Conservation (phyloP, 768 basidiomycete genomes). For the Mycena pura region DNA sequence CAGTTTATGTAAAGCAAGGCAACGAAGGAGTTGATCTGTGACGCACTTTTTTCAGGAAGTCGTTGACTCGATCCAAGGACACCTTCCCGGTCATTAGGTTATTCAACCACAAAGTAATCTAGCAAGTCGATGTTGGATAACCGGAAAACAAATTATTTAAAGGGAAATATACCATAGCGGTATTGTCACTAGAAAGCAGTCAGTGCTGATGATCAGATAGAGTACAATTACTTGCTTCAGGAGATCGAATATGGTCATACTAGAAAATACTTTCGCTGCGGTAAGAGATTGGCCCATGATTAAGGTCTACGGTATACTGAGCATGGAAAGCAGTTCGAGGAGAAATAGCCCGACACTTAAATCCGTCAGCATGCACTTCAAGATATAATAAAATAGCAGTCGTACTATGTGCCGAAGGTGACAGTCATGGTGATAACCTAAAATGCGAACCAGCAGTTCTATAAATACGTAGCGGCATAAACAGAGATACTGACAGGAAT, state of each 20-base stretch:
- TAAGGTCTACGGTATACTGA: conserved; percentile 5
- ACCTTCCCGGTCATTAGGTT: conserved; percentile 55
- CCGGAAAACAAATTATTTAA: not conserved
- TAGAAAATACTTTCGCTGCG: conserved; percentile 36
- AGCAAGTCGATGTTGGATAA: not conserved
- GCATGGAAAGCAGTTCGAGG: not conserved
- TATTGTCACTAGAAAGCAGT: not conserved
- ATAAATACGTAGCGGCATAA: not conserved
- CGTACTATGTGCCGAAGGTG: conserved; percentile 49
- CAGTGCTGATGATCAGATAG: not conserved
- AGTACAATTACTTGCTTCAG: conserved; percentile 39
- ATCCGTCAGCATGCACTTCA: conserved; percentile 35
- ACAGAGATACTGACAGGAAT: conserved; percentile 21
- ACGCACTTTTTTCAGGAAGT: conserved; percentile 48
- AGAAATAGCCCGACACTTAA: not conserved
- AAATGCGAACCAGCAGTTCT: not conserved
- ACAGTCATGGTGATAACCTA: conserved; percentile 56
- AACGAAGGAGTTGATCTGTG: not conserved
- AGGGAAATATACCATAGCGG: not conserved
- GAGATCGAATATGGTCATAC: conserved; percentile 54
- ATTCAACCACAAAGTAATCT: conserved; percentile 14
- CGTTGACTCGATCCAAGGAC: conserved; percentile 61
- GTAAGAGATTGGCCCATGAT: conserved; percentile 4
- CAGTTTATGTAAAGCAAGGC: not conserved
- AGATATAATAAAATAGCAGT: not conserved